phyloP scores from a whole-genome alignment of 768 basidiomycete genomes.

The Collybia mongolica region DNA sequence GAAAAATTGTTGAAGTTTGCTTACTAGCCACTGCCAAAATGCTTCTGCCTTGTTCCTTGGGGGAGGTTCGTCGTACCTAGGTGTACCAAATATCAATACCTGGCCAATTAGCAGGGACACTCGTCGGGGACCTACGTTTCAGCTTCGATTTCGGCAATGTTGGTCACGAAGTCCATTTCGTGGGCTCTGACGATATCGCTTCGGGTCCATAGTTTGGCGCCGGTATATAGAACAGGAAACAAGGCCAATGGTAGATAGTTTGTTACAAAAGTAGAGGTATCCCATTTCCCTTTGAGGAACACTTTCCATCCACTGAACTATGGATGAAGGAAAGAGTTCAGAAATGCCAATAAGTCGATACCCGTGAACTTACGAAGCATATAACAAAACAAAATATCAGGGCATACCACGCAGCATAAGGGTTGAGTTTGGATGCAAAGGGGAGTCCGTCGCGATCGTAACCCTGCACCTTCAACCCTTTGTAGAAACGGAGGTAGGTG shows the following conservation, averaged over 20 bases:
- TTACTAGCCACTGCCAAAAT: slow-evolving; percentile 80
- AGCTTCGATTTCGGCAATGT: slow-evolving; percentile 69
- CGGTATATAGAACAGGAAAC: slow-evolving; percentile 76
- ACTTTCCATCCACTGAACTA: slow-evolving; percentile 46
- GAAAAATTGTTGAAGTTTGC: slow-evolving; percentile 22
- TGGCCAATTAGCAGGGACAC: slow-evolving; percentile 13
- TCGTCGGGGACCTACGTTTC: slow-evolving; percentile 35
- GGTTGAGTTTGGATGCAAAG: slow-evolving; percentile 65
- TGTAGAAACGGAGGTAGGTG: slow-evolving; percentile 81
- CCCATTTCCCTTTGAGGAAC: slow-evolving; percentile 42
- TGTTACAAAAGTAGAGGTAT: slow-evolving; percentile 70
- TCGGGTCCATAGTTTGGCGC: slow-evolving; percentile 54
- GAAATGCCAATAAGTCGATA: not conserved
- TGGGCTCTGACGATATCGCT: slow-evolving; percentile 41
- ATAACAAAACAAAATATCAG: slow-evolving; percentile 43
- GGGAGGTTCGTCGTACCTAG: slow-evolving; percentile 63
- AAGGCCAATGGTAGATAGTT: slow-evolving; percentile 72
- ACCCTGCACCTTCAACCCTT: slow-evolving; percentile 81
- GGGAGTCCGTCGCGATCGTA: slow-evolving; percentile 71
- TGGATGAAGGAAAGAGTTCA: not conserved
- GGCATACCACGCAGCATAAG: slow-evolving; percentile 69
- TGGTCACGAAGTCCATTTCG: slow-evolving; percentile 85
- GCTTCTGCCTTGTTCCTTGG: slow-evolving; percentile 67
- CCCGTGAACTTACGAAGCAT: slow-evolving; percentile 52
- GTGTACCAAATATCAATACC: not conserved